A percentile compares a stretch with the other conserved stretches of the same genome.
phyloP scores from a whole-genome alignment of 179 eudicot species.

The Silene noctiflora region DNA sequence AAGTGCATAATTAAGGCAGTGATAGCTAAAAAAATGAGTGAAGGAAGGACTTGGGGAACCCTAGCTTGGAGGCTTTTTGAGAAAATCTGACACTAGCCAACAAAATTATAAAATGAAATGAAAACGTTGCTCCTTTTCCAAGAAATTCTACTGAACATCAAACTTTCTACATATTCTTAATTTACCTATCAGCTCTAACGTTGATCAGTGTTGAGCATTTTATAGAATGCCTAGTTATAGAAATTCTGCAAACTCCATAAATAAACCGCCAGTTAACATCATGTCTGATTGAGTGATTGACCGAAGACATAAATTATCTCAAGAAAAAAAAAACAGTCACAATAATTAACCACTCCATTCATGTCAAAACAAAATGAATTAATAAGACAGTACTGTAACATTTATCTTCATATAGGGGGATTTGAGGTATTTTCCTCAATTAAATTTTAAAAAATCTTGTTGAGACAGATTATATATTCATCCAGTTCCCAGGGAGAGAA shows the following conservation, averaged over 20 bases:
- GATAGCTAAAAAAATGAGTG: background rate
- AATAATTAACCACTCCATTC: background rate
- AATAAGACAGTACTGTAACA: background rate
- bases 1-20: slow-evolving; percentile 2
- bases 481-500: background rate
- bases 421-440: background rate
- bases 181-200: background rate
- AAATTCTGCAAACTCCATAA: background rate
- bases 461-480: background rate
- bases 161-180: background rate
- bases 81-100: background rate
- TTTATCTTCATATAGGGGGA: background rate
- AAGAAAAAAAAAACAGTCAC: background rate
- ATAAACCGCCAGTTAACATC: background rate
- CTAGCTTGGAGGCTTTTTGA: background rate
- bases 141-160: background rate
- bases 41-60: background rate
- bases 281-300: background rate
- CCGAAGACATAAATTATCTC: background rate
- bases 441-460: background rate
- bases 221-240: background rate
- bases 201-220: background rate
- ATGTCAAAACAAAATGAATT: background rate
- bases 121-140: background rate
- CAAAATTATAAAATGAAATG: background rate